Evolutionary conservation across 257 asterid genomes (phyloP).

Genomic region (Lavandula angustifolia): DNA sequence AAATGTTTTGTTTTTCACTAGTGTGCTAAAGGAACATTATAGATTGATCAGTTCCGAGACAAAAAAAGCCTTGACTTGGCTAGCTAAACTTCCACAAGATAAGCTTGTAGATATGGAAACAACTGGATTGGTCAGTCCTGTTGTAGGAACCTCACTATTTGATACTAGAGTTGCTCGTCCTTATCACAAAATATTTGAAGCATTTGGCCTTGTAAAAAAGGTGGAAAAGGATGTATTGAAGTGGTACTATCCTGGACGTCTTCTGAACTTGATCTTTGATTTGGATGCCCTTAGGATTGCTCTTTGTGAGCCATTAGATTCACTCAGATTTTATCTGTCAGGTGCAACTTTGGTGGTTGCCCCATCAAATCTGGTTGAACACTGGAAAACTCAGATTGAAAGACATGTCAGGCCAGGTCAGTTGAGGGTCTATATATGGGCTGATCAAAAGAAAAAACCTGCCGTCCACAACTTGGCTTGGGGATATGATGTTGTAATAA

Average conservation of each 20-base stretch:
- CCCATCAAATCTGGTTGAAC: conserved; percentile 91
- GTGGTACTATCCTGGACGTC: conserved; percentile 86
- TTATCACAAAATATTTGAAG: conserved; percentile 75
- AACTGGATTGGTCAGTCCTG: conserved; percentile 73
- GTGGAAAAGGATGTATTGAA: conserved; percentile 55
- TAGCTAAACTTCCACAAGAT: conserved; percentile 76
- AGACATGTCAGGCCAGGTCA: conserved; percentile 82
- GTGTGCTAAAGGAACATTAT: conserved; percentile 75
- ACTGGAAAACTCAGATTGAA: conserved; percentile 87
- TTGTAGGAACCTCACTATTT: conserved; percentile 55
- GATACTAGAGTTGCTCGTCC: conserved; percentile 56
- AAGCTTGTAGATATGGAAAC: conserved; percentile 89
- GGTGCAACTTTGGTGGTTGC: conserved; percentile 88
- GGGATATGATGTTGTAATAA: conserved; percentile 91
- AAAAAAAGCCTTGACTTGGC: conserved; percentile 81
- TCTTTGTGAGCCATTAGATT: conserved; percentile 82
- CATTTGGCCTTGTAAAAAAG: conserved; percentile 82
- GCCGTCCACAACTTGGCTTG: conserved; percentile 84
- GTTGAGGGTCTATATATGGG: conserved; percentile 82
- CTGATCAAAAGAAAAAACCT: conserved; percentile 77
- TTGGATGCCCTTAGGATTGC: conserved; percentile 86
- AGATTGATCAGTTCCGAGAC: conserved; percentile 62
- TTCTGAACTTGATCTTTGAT: conserved; percentile 75
- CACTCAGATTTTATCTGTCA: conserved; percentile 71
- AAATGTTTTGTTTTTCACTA: conserved; percentile 65